Evolutionary conservation across 2,329 filamentous ascomycete species (phyloP), one percentile per base, ranked within the genome.

Genomic region (Sclerotinia subarctica): DNA sequence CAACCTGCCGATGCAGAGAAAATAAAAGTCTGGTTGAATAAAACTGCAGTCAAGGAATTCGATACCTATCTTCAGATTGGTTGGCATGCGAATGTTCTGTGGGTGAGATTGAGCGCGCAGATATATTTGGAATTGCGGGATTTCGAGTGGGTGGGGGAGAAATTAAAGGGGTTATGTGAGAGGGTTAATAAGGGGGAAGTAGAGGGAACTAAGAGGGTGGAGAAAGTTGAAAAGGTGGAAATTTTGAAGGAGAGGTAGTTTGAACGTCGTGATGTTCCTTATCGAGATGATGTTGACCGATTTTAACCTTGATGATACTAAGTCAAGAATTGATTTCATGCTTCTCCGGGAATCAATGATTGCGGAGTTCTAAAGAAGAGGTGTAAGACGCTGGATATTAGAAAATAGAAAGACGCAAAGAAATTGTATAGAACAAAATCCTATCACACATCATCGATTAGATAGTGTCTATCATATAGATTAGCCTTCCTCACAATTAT

Each of bases 61-160:
- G 83, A 88, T 69, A 95, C 93, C 0, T 94, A 92, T 76, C 56
- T 75, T 6, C 74, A 76, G 66, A 79, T 95, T 64, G 84, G 88
- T 6, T 88, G 93, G 72, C 83, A 79, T 64, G 58, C 57, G 0
- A 84, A 83, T 0, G 82, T 81, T 64, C 84, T 89, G 76, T 97
- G 90, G 91, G 82, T 85, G 0, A 82, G 94, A 60, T 74, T 96
- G 53, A 93, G 90, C 76, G 92, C 86, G 24, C 93, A 97, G 82
- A 85, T 95, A 0, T 97, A 94, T 77, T 79, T 97, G 15, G 92
- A 91, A 38, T 76, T 88, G 71, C 82, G 83, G 19, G 93, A 97
- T 78, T 97, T 95, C 75, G 86, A 90, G 76, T 91, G 86, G 85
- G 83, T 85, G 8, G 91, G 83, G 0, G 76, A 54, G 46, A 72